Percentiles rank a stretch among this genome's conserved stretches.
phyloP scores from a whole-genome alignment of 257 asterid species.

The Scutellaria barbata region DNA sequence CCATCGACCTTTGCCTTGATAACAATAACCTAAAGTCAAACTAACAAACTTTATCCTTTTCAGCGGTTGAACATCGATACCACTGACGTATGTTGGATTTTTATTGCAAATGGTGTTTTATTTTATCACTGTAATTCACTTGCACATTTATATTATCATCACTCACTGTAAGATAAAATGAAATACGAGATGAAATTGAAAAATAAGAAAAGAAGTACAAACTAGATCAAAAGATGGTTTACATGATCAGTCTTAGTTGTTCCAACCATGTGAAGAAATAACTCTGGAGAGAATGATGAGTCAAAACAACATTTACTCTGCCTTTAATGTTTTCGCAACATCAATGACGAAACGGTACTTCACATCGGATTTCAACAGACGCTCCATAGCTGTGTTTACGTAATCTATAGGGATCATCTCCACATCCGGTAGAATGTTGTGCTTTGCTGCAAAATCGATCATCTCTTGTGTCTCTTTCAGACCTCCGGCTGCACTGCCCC shows the following conservation, averaged over 20 bases:
- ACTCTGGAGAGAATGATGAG: background rate
- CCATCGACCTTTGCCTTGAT: no score
- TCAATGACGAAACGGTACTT: slow-evolving; percentile 67
- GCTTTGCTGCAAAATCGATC: slow-evolving; percentile 63
- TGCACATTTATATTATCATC: no score
- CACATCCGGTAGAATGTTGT: slow-evolving; percentile 52
- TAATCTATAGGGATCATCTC: slow-evolving; percentile 56
- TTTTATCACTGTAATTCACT: no score
- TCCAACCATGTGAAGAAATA: background rate
- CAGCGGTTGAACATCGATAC: no score
- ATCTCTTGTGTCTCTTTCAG: slow-evolving; percentile 64
- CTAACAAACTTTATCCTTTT: no score
- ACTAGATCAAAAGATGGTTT: no score
- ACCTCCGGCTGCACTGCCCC: slow-evolving; percentile 58
- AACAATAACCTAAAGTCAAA: no score
- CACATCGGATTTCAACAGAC: slow-evolving; percentile 50
- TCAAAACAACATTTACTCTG: slow-evolving; percentile 16
- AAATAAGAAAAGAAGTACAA: no score
- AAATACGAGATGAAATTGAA: no score
- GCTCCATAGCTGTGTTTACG: slow-evolving; percentile 56
- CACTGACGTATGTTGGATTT: no score
- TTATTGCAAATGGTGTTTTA: no score
- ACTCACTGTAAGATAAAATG: no score
- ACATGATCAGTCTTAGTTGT: background rate
- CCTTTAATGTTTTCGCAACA: slow-evolving; percentile 46